phyloP scores from a whole-genome alignment of 805 yeast species.

The Ogataea kodamae region DNA sequence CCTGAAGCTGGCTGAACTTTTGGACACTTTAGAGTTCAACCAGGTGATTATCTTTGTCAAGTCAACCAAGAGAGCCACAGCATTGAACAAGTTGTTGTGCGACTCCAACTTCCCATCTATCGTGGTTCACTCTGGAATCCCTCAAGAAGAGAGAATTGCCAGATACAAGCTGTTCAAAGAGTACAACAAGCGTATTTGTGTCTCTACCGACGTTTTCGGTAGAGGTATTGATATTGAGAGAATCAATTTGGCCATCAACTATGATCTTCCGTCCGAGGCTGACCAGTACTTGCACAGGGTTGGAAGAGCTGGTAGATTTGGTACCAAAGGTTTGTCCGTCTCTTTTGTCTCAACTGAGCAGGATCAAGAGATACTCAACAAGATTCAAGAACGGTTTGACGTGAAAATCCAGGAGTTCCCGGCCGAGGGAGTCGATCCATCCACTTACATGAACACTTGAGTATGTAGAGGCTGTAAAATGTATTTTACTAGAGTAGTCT shows the following conservation, averaged over 20 bases:
- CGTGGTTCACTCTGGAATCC: conserved; percentile 92
- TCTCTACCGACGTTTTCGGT: conserved; percentile 96
- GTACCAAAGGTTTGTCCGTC: conserved; percentile 96
- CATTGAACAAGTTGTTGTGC: conserved; percentile 80
- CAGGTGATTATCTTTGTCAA: conserved; percentile 96
- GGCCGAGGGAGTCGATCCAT: conserved; percentile 95
- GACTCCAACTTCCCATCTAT: conserved; percentile 96
- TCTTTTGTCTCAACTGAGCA: conserved; percentile 83
- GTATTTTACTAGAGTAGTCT: conserved; percentile 8
- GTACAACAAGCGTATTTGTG: conserved; percentile 98
- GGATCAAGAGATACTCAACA: conserved; percentile 84
- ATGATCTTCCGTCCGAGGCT: conserved; percentile 93
- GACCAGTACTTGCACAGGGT: conserved; percentile 99
- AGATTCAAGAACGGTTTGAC: conserved; percentile 96
- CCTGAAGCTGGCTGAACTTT: conserved; percentile 83
- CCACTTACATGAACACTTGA: conserved; percentile 95
- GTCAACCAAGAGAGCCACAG: conserved; percentile 87
- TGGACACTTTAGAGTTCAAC: conserved; percentile 93
- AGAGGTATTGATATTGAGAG: conserved; percentile 99
- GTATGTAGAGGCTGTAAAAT: conserved; percentile 7
- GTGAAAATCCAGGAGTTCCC: conserved; percentile 95
- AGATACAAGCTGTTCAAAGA: conserved; percentile 95
- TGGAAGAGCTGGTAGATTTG: conserved; percentile 99
- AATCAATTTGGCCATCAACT: conserved; percentile 95
- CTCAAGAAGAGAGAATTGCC: conserved; percentile 97